Base-by-base conservation (phyloP, 202 grass and related monocot genomes). In the Hordeum pubiflorum region DNA sequence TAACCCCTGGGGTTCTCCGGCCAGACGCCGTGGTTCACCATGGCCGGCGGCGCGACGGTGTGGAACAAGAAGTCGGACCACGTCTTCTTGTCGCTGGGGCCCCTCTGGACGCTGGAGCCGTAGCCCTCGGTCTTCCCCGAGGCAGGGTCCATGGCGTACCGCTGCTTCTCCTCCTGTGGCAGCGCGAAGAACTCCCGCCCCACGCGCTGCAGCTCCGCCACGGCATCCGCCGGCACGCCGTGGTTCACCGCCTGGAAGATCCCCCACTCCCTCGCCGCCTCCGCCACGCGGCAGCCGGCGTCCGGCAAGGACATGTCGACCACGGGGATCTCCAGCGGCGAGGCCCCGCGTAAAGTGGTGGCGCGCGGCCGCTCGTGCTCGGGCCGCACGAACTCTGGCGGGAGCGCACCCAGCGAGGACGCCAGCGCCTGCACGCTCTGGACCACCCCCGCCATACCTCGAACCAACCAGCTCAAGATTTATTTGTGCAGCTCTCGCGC, bases 11-110 rank as follows among this genome's bases (percentile, higher is more conserved):
- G 52, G 5, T 20, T 56, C 7, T 27, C 54, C 3, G 93, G 93
- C 90, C 90, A 97, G 13, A 76, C 24, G 75, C 24, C 70, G 61
- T 84, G 71, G 79, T 91, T 38, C 15, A 93, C 63, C 32, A 9
- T 33, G 2, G 55, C 61, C 69, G 61, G 88, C 15, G 90, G 93
- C 79, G 88, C 83, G 4, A 93, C 12, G 23, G 75, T 71, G 63
- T 97, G 93, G 73, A 83, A 93, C 59, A 97, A 72, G 78, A 91
- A 91, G 87, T 97, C 90, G 24, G 76, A 77, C 93, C 93, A 97
- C 1, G 84, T 56, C 86, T 89, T 97, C 10, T 84, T 88, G 18
- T 89, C 81, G 5, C 52, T 74, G 29, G 37, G 89, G 81, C n/a
- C 90, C 88, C 63, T 7, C 63, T 93, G 72, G 18, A 56, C 2